Evolutionary conservation across 2,329 filamentous ascomycete species (phyloP), one percentile per base, ranked within the genome.

Genomic region (Calonectria crousiana): DNA sequence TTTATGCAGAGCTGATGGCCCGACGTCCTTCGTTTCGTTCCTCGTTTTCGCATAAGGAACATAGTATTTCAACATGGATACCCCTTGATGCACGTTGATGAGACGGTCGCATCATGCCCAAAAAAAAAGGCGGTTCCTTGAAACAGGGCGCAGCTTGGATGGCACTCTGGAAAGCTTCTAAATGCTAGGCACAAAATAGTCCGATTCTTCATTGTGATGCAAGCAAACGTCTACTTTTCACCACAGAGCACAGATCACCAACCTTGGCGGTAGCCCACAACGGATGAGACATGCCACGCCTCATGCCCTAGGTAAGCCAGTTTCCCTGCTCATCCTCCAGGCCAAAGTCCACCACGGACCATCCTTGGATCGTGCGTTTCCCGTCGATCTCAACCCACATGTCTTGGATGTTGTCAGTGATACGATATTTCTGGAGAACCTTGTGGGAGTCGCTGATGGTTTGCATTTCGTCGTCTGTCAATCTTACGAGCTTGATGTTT

Each of bases 271-370:
- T 11, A 41, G 14, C 36, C 56, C 36, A 41, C 38, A 23, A 18
- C 8, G 1, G 14, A 28, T 62, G 16, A 20, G 56, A 41, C 23
- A 16, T 13, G 26, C 20, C 23, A 41, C 13, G 3, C 2, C n/a
- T 13, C 23, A 36, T 10, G 4, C 23, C 26, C 56, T 41, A 72
- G 34, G 41, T 58, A 5, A 72, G 28, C 70, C 70, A 72, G 44
- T 68, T 72, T 20, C 70, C 70, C 26, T 72, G n/a, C 44, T 72
- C 70, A 36, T 72, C 70, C 44, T 67, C 70, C 41, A 65, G 52
- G 11, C 70, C 70, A 62, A 72, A 72, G 34, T 72, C 70, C 20
- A 72, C 70, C 53, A 67, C 41, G 32, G 70, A 52, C 70, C 70
- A 72, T 51, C 70, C 70, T 26, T 51, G 52, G 11, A 64, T 49